Base-by-base conservation (phyloP, 495 filamentous ascomycete genomes). In the Parathielavia hyrcaniae region DNA sequence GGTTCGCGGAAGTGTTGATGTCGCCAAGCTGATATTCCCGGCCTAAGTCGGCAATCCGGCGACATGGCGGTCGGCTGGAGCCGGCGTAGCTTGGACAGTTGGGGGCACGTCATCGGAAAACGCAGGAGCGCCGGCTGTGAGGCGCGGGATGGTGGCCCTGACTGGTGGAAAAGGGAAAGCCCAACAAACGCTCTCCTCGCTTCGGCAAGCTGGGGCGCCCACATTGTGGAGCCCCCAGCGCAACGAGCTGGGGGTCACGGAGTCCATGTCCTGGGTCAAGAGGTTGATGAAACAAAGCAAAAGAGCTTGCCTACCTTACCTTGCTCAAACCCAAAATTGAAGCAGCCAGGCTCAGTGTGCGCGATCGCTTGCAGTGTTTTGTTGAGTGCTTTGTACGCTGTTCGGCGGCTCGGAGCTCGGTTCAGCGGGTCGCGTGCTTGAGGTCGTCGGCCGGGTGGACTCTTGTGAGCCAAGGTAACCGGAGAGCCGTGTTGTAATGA, bases 361-460 rank as follows among this genome's bases (percentile, higher is more conserved):
- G 43, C 6, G 41, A 19, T 13, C 36, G 36, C 26, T 17, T 14
- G 46, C 7, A 30, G 26, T 10, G 19, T 32, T 17, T 41, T 36
- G 16, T 50, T 32, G 48, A 32, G 48, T 7, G 34, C 23, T 55
- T 38, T 23, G 32, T 20, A 35, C 5, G 26, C 26, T 30, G 26
- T 30, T 30, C 26, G 26, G 26, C 26, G 26, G 26, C 26, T 30
- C 6, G 26, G 6, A 30, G 26, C 26, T 30, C 26, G 26, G 26
- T 17, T 54, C 50, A 56, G 62, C 60, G 62, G 65, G 65, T 65
- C 62, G 65, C 58, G 65, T 65, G 65, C 63, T 45, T 40, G 52
- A 58, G 46, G 48, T 19, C 20, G 50, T 47, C 45, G 45, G 60
- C 34, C 49, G 30, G 43, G 34, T 17, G 56, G 56, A 49, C 39